A percentile compares a stretch with the other conserved stretches of the same genome.
Conservation (phyloP, 75 land plant genomes). For the Chamaecyparis obtusa region DNA sequence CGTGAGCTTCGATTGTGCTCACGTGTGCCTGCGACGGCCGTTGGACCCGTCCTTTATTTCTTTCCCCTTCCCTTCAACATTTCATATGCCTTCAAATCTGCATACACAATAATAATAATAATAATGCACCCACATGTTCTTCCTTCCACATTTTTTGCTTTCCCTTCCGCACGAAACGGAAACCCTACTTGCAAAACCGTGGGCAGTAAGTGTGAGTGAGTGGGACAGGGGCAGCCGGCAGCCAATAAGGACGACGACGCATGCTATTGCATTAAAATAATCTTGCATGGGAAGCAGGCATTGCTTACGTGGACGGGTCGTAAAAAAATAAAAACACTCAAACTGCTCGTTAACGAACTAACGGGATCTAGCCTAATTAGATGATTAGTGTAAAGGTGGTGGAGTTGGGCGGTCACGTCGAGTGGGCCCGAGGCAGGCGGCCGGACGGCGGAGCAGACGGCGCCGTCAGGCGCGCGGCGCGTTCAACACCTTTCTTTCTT, state of each 20-base stretch:
- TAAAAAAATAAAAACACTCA: too few species aligned
- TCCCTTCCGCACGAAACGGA: slow-evolving; percentile 1
- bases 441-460: slow-evolving; percentile 18
- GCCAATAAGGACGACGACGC: neutral
- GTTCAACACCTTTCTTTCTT: neutral
- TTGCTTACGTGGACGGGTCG: neutral
- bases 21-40: slow-evolving; percentile 10
- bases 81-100: neutral
- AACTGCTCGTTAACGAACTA: neutral
- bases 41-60: neutral
- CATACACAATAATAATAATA: neutral
- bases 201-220: neutral
- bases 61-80: neutral
- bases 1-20: slow-evolving; percentile 5
- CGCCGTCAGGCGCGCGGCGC: slow-evolving; percentile 15
- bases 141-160: neutral
- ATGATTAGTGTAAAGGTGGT: neutral
- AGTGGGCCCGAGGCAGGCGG: slow-evolving; percentile 11
- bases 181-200: neutral
- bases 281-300: neutral
- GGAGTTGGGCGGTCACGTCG: slow-evolving; percentile 5
- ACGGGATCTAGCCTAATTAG: neutral
- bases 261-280: too few species aligned
- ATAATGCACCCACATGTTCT: slow-evolving; percentile 7
- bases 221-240: too few species aligned